phyloP scores from a whole-genome alignment of 192 early-diverging fungal genomes.

The Linnemannia exigua region DNA sequence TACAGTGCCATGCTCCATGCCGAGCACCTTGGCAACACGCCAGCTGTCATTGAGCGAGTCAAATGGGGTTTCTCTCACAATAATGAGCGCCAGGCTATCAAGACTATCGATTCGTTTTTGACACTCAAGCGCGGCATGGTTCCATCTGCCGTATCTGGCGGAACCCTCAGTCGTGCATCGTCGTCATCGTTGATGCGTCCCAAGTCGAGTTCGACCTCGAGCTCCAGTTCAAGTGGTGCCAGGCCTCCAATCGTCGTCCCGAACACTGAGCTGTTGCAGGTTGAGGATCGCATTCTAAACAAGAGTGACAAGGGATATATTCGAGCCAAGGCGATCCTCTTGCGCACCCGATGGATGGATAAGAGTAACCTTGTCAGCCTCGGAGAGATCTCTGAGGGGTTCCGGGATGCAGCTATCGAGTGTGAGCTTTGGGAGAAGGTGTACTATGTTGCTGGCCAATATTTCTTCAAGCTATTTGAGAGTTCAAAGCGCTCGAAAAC shows the following conservation, averaged over 20 bases:
- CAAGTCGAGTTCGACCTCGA: neutral
- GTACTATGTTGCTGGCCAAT: slow-evolving; percentile 71
- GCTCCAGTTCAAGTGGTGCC: no score
- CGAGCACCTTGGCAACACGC: slow-evolving; percentile 47
- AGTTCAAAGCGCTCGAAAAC: slow-evolving; percentile 17
- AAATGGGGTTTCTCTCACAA: slow-evolving; percentile 71
- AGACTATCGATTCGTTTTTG: slow-evolving; percentile 53
- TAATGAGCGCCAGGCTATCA: slow-evolving; percentile 67
- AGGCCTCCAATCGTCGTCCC: neutral
- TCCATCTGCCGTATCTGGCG: neutral
- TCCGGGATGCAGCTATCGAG: slow-evolving; percentile 30
- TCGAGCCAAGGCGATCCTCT: slow-evolving; percentile 57
- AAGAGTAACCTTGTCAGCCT: slow-evolving; percentile 58
- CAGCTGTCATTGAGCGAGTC: slow-evolving; percentile 66
- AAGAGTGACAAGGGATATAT: slow-evolving; percentile 19
- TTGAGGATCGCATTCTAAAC: slow-evolving; percentile 27
- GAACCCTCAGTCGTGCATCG: neutral
- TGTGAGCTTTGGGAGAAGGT: slow-evolving; percentile 77
- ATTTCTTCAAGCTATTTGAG: slow-evolving; percentile 70
- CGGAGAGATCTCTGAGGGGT: slow-evolving; percentile 60
- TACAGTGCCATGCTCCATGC: slow-evolving; percentile 74
- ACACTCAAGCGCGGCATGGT: slow-evolving; percentile 22
- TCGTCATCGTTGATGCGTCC: neutral
- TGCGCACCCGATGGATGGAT: slow-evolving; percentile 71
- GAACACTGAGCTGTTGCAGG: slow-evolving; percentile 10